Conservation (phyloP, 139 green algal genomes). For the Chloropicon primus region DNA sequence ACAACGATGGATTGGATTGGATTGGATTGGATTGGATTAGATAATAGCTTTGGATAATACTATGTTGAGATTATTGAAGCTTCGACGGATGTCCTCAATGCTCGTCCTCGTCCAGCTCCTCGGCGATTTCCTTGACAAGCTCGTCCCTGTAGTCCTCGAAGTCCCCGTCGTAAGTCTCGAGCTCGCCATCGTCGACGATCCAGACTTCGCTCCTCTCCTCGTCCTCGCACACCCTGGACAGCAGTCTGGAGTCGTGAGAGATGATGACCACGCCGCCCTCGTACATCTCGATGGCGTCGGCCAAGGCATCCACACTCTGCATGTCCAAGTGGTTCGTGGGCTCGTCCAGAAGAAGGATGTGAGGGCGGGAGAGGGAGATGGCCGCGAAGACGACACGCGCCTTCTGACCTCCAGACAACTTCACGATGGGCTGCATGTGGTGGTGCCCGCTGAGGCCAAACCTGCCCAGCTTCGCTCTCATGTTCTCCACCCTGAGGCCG, state of each 20-base stretch:
- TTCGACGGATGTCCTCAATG: no score
- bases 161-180: slow-evolving; percentile 69
- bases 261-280: slow-evolving; percentile 93
- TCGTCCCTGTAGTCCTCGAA: slow-evolving; percentile 87
- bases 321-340: slow-evolving; percentile 99
- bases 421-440: slow-evolving; percentile 90
- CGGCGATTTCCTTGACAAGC: slow-evolving; percentile 84
- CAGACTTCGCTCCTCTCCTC: slow-evolving; percentile 84
- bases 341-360: slow-evolving; percentile 88
- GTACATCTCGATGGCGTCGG: slow-evolving; percentile 85
- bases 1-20: no score
- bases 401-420: slow-evolving; percentile 88
- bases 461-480: slow-evolving; percentile 77
- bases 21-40: no score
- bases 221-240: slow-evolving; percentile 77
- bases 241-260: slow-evolving; percentile 88
- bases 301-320: slow-evolving; percentile 91
- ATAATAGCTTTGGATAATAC: no score
- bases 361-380: slow-evolving; percentile 70
- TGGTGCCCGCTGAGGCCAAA: slow-evolving; percentile 93
- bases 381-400: slow-evolving; percentile 92
- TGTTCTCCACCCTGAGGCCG: slow-evolving; percentile 60
- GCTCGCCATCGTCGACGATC: slow-evolving; percentile 90
- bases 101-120: slow-evolving; percentile 81
- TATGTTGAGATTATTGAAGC: no score